phyloP scores from a whole-genome alignment of 331 rosid genomes.

The Malus hybrid region DNA sequence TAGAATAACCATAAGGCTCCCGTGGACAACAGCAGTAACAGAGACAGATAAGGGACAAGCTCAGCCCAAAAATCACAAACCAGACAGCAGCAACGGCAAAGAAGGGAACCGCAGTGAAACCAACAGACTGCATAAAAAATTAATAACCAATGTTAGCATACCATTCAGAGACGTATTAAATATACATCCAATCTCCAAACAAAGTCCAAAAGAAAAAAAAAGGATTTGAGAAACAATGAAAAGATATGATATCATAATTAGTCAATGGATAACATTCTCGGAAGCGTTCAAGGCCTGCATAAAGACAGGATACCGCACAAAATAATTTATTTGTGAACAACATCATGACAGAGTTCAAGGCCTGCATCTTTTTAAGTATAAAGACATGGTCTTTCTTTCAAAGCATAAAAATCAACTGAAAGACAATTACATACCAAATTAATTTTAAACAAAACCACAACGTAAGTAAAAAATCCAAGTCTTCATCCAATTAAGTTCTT shows the following conservation, averaged over 20 bases:
- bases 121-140: slow-evolving; percentile 37
- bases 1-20: slow-evolving; percentile 33
- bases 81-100: slow-evolving; percentile 35
- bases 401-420: background rate
- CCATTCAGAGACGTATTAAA: background rate
- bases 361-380: background rate
- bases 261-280: background rate
- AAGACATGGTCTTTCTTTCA: background rate
- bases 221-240: background rate
- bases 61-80: slow-evolving; percentile 33
- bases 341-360: background rate
- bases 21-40: slow-evolving; percentile 31
- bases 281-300: background rate
- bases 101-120: slow-evolving; percentile 38
- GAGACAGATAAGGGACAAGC: slow-evolving; percentile 23
- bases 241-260: background rate
- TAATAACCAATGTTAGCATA: background rate
- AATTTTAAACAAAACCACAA: background rate
- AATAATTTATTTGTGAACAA: background rate
- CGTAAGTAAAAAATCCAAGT: background rate
- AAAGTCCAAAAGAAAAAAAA: background rate
- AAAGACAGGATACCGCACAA: background rate
- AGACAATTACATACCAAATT: background rate
- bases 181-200: background rate
- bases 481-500: background rate